Conservation (phyloP, 2,329 filamentous ascomycete genomes). For the Aspergillus amoenus region DNA sequence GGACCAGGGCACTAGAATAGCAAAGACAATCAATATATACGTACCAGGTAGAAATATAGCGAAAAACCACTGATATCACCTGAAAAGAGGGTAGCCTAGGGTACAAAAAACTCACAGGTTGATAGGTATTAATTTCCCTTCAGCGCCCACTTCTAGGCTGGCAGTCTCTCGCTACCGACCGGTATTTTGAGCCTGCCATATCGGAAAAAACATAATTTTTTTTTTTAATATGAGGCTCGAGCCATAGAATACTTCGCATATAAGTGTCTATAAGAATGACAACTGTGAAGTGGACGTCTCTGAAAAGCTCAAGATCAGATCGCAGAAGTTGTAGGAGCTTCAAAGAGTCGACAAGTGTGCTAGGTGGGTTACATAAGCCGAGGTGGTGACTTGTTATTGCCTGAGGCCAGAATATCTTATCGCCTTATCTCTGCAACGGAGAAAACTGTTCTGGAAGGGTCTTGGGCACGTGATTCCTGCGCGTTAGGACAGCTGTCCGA, state of each 20-base stretch:
- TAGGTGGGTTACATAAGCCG: constrained; percentile 19
- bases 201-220: background rate
- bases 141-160: background rate
- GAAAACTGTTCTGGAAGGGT: constrained; percentile 8
- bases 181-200: constrained; percentile 2
- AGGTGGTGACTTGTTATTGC: constrained; percentile 15
- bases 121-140: background rate
- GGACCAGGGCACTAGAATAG: background rate
- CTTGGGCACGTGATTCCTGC: constrained; percentile 18
- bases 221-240: background rate
- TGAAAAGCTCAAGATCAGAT: constrained; percentile 7
- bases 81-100: background rate
- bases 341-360: constrained; percentile 19
- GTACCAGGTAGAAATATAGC: background rate
- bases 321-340: constrained; percentile 12
- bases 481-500: constrained; percentile 27
- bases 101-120: background rate
- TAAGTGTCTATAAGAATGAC: background rate
- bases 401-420: constrained; percentile 15
- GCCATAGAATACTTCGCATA: background rate
- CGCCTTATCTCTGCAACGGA: background rate
- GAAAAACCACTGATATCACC: background rate
- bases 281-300: constrained; percentile 13
- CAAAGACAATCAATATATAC: background rate
- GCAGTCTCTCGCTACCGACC: background rate